Percentiles rank a stretch among this genome's conserved stretches.
Conservation (phyloP, 345 rosid genomes). For the Hevea brasiliensis region DNA sequence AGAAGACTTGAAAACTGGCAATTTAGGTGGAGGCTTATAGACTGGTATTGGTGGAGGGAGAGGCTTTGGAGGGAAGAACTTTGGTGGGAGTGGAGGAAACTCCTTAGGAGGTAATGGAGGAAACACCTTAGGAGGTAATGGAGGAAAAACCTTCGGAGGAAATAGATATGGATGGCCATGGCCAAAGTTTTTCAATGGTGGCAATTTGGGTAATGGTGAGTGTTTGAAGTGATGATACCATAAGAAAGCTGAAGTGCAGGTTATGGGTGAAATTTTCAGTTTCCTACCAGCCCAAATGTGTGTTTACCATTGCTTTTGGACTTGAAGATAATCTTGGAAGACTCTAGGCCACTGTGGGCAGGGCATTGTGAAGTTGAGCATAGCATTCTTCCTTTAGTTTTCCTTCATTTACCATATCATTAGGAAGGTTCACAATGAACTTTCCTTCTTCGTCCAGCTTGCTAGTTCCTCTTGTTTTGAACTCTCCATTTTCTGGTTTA, state of each 20-base stretch:
- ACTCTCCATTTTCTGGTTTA: conserved; percentile 48
- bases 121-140: neutral
- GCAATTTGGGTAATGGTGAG: conserved; percentile 36
- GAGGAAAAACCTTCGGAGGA: too few species aligned
- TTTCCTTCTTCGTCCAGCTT: conserved; percentile 62
- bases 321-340: conserved; percentile 54
- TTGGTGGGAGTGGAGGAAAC: conserved; percentile 16
- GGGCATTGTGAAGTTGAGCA: conserved; percentile 85
- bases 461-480: conserved; percentile 54
- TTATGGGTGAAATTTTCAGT: conserved; percentile 53
- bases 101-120: conserved; percentile 17
- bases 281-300: conserved; percentile 51
- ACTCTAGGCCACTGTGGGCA: conserved; percentile 46
- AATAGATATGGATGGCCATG: conserved; percentile 17
- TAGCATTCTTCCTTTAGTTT: conserved; percentile 70
- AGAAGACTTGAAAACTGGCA: too few species aligned
- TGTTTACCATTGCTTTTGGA: conserved; percentile 44
- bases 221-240: conserved; percentile 50
- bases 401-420: conserved; percentile 51
- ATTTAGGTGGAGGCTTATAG: conserved; percentile 17
- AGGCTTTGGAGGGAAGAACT: neutral
- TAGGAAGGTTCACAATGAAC: conserved; percentile 58
- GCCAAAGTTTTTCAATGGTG: conserved; percentile 22
- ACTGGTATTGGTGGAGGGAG: neutral
- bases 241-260: conserved; percentile 58